Evolutionary conservation across 805 yeast species (phyloP).

Genomic region (Pichia heedii): DNA sequence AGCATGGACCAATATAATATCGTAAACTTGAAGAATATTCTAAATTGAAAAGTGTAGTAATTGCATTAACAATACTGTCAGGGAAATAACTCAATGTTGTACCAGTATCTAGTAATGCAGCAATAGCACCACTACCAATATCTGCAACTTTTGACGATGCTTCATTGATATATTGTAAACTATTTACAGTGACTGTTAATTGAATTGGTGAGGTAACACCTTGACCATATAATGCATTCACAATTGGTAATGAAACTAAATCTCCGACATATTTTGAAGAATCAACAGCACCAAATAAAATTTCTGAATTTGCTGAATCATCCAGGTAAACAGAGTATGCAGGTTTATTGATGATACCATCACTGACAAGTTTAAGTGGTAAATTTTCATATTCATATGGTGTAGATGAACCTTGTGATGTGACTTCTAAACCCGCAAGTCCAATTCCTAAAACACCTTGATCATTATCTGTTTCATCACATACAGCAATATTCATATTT

Average conservation of each 20-base stretch:
- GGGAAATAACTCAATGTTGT: slow-evolving; percentile 45
- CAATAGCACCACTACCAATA: slow-evolving; percentile 23
- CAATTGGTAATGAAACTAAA: slow-evolving; percentile 40
- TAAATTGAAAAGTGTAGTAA: slow-evolving; percentile 31
- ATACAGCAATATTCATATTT: slow-evolving; percentile 64
- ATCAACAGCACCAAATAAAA: slow-evolving; percentile 69
- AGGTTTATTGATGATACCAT: slow-evolving; percentile 46
- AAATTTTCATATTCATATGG: slow-evolving; percentile 51
- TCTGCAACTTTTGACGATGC: slow-evolving; percentile 12
- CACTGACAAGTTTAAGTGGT: slow-evolving; percentile 49
- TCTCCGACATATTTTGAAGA: slow-evolving; percentile 49
- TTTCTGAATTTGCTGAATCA: slow-evolving; percentile 39
- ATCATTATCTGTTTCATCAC: slow-evolving; percentile 51
- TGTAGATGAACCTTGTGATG: slow-evolving; percentile 21
- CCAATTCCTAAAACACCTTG: slow-evolving; percentile 74
- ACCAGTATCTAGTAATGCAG: slow-evolving; percentile 50
- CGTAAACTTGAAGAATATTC: slow-evolving; percentile 32
- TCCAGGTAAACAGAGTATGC: slow-evolving; percentile 60
- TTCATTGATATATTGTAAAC: slow-evolving; percentile 19
- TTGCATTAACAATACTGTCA: slow-evolving; percentile 16
- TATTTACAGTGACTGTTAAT: slow-evolving; percentile 40
- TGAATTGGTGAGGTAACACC: slow-evolving; percentile 35
- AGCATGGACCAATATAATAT: slow-evolving; percentile 41
- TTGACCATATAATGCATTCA: slow-evolving; percentile 30
- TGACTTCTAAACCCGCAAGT: slow-evolving; percentile 57